Evolutionary conservation across 148 eudicot species (phyloP).

Genomic region (Vaccinium macrocarpon): DNA sequence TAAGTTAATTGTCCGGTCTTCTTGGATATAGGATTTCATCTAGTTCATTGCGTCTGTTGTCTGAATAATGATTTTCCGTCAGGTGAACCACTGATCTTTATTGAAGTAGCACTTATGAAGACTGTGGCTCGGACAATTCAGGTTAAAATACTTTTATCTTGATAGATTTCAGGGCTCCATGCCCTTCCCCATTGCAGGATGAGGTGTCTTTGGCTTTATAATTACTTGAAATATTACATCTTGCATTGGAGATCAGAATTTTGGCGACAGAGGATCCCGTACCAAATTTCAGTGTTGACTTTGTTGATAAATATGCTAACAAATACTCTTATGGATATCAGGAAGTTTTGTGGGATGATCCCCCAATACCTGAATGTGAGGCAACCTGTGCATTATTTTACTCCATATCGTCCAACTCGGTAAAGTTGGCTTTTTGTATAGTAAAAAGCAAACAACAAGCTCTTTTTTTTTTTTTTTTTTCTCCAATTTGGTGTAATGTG

Average conservation of each 20-base stretch:
- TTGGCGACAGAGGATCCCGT: too few species aligned
- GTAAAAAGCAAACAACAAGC: neutral
- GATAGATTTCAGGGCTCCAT: neutral
- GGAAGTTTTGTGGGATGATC: constrained; percentile 97
- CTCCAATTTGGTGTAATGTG: neutral
- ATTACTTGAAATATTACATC: too few species aligned
- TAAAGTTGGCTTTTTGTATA: constrained; percentile 21
- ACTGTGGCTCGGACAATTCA: constrained; percentile 79
- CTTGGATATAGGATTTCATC: neutral
- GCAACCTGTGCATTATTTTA: constrained; percentile 93
- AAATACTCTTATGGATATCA: constrained; percentile 24
- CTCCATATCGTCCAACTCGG: constrained; percentile 98
- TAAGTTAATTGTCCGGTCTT: neutral
- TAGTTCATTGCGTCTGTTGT: constrained; percentile 14
- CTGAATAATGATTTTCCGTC: constrained; percentile 21
- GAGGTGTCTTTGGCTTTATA: neutral
- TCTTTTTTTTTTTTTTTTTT: neutral
- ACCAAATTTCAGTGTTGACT: neutral
- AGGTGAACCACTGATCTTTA: constrained; percentile 98
- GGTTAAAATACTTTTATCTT: constrained; percentile 33
- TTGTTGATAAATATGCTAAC: constrained; percentile 8
- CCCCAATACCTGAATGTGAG: constrained; percentile 81
- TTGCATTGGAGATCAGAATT: too few species aligned
- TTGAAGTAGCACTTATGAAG: constrained; percentile 92
- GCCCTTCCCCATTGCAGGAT: neutral